Evolutionary conservation across 805 yeast species (phyloP), one percentile per base, ranked within the genome.

Genomic region (Komagataella phaffii): DNA sequence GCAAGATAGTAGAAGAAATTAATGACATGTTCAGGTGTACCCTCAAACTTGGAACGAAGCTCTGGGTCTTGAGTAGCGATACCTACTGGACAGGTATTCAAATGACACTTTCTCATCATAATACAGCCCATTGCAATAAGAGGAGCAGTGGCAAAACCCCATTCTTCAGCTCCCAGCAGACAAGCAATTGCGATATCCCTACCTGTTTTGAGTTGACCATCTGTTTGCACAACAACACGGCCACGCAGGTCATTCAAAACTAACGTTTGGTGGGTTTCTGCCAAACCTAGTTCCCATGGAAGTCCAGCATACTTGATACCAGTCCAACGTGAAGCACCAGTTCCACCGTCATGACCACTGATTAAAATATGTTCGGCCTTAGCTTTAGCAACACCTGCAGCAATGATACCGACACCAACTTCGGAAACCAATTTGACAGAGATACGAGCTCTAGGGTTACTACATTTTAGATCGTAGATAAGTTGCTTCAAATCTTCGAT

Each of bases 271-370:
- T 91, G 99, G 18, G 98, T 85, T 73, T 91, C 99, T 53, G 98
- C 98, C 56, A 91, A 77, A 64, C 99, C 99, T 60, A 91, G 78
- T 70, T 91, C 99, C 99, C 99, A 91, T 49, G 99, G 98, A 58
- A 91, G 77, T 70, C 99, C 98, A 53, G 99, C 96, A 65, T 90
- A 83, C 67, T 90, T 90, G 66, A 91, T 89, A 66, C 96, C 93
- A 18, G 97, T 90, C 88, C 95, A 88, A 68, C 95, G 81, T 54
- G 96, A 91, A 54, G 99, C 99, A 82, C 99, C 99, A 53, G 99
- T 91, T 74, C 99, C 99, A 79, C 99, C 99, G 69, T 91, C 98
- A 64, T 95, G 97, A 62, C 98, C 98, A 54, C 96, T 87, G 57
- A 91, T 87, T 64, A 91, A 77, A 62, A 91, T 85, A 65, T 91